Conservation (phyloP, 2,329 filamentous ascomycete species). For the Dactylonectria estremocensis region DNA sequence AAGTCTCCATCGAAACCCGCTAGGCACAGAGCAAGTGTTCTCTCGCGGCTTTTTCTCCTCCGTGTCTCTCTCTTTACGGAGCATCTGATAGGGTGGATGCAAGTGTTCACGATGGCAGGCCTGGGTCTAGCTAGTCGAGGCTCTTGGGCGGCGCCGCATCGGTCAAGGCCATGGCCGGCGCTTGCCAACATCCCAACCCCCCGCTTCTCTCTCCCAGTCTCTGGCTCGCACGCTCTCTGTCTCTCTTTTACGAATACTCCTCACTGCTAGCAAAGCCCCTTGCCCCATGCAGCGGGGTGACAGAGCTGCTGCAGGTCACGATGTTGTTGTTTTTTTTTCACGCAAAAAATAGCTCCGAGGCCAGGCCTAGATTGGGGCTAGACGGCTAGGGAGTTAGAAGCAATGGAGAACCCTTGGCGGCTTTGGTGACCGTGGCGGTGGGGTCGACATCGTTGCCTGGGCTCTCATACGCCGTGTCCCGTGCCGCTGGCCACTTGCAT, state of each 20-base stretch:
- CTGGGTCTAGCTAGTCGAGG: not conserved
- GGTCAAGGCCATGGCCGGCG: constrained; percentile 18
- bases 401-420: constrained; percentile 13
- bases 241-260: constrained; percentile 2
- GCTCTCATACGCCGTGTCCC: not conserved
- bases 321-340: constrained; percentile 21
- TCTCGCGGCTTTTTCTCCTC: not conserved
- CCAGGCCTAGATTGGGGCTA: constrained; percentile 22
- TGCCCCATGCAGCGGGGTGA: constrained; percentile 14
- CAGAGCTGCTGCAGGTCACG: constrained; percentile 25
- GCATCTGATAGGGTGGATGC: constrained; percentile 14
- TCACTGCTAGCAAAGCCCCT: constrained; percentile 15
- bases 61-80: constrained; percentile 10
- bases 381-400: not conserved
- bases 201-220: not conserved
- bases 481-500: not conserved
- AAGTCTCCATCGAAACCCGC: constrained; percentile 4
- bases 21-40: constrained; percentile 8
- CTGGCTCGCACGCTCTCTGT: too few relatives aligned
- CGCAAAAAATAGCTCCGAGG: constrained; percentile 25
- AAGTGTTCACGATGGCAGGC: constrained; percentile 4
- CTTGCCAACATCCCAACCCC: constrained; percentile 17
- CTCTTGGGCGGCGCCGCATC: not conserved
- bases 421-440: constrained; percentile 4
- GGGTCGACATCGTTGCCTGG: not conserved